Percentiles rank a stretch among this genome's conserved stretches.
These are phyloP conservation scores for Acacia melanoxylon DNA, from an alignment of 306 rosid species.

Conservation along the genomic window DNA sequence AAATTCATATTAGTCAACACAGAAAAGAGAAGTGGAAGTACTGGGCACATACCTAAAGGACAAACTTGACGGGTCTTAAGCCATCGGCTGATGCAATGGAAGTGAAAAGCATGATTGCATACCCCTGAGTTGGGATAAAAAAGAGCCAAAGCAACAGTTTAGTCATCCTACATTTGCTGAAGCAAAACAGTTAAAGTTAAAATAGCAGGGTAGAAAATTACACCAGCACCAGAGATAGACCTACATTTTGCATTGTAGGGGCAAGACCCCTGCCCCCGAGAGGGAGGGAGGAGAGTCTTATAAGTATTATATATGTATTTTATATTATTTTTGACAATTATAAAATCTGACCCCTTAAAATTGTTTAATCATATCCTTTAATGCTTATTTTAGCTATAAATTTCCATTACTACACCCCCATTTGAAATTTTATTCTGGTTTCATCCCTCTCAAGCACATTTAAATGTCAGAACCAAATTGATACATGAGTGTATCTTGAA, in stretches of 20 bases:
- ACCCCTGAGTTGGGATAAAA: constrained; percentile 33
- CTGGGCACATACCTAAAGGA: constrained; percentile 58
- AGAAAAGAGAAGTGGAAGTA: constrained; percentile 19
- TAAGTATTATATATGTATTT: neutral
- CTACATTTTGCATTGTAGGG: neutral
- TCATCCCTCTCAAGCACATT: neutral
- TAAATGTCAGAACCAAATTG: neutral
- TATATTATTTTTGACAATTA: neutral
- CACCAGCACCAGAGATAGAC: neutral
- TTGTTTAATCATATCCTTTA: neutral
- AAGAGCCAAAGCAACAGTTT: constrained; percentile 16
- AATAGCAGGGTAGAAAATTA: neutral
- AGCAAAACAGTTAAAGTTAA: neutral
- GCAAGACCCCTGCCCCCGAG: neutral
- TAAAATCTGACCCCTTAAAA: neutral
- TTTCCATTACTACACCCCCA: neutral
- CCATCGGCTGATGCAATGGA: constrained; percentile 96
- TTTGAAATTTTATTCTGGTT: neutral
- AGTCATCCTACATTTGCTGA: neutral
- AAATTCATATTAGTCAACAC: constrained; percentile 21
- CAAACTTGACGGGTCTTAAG: constrained; percentile 94
- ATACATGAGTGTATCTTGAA: neutral
- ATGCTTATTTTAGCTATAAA: too few species aligned
- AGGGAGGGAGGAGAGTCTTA: neutral
- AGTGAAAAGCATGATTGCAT: constrained; percentile 88